Percentiles rank a stretch among this genome's conserved stretches.
phyloP scores from a whole-genome alignment of 352 stramenopile genomes.

The Phytophthora europaea region DNA sequence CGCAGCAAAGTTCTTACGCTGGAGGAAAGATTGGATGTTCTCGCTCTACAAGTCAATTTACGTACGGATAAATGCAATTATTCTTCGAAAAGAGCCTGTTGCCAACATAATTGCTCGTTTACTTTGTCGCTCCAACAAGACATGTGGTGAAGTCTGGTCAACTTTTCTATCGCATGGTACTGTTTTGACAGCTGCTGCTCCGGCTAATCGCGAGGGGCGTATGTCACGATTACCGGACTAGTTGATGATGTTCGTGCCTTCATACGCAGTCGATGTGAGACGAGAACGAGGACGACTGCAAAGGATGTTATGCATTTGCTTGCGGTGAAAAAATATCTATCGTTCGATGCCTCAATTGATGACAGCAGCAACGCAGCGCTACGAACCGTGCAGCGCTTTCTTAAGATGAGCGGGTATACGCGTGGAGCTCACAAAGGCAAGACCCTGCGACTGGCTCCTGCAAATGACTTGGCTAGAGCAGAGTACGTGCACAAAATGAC shows the following conservation, averaged over 20 bases:
- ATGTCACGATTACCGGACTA: not conserved
- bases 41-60: no score
- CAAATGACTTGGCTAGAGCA: conserved; percentile 15
- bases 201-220: not conserved
- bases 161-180: no score
- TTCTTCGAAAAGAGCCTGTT: no score
- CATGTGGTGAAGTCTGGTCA: no score
- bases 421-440: conserved; percentile 5
- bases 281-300: not conserved
- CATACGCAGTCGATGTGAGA: not conserved
- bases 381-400: no score
- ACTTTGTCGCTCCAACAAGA: no score
- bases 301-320: not conserved
- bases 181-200: not conserved
- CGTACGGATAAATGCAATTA: no score
- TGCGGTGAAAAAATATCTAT: not conserved
- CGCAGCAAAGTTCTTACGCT: no score
- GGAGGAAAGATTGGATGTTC: no score
- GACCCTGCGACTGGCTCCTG: not conserved
- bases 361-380: no score
- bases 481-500: conserved; percentile 15
- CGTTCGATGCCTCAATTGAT: not conserved
- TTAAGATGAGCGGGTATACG: not conserved
- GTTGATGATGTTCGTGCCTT: not conserved
- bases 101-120: no score